Conservation (phyloP, 2,329 filamentous ascomycete genomes). For the Paracamarosporium sp. region DNA sequence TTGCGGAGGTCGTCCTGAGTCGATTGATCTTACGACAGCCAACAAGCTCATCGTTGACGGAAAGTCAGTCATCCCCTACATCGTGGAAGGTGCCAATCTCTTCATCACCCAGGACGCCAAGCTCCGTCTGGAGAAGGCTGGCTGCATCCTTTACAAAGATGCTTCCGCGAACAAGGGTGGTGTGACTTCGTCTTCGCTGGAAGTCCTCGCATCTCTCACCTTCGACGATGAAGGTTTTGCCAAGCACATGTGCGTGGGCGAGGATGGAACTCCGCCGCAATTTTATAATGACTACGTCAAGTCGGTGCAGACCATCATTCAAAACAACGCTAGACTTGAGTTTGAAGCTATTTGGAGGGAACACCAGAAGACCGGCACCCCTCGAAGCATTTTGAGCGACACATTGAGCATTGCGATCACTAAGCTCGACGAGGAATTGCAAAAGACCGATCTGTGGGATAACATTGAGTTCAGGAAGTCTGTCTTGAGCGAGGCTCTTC, state of each 20-base stretch:
- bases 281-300: slow-evolving; percentile 96
- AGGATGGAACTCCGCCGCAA: slow-evolving; percentile 78
- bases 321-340: slow-evolving; percentile 88
- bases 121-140: slow-evolving; percentile 91
- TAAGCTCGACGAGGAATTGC: slow-evolving; percentile 94
- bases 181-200: slow-evolving; percentile 94
- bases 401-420: slow-evolving; percentile 91
- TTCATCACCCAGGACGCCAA: slow-evolving; percentile 99
- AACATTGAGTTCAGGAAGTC: slow-evolving; percentile 78
- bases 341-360: slow-evolving; percentile 99
- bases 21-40: slow-evolving; percentile 89
- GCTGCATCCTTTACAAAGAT: slow-evolving; percentile 95
- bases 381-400: slow-evolving; percentile 89
- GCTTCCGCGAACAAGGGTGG: slow-evolving; percentile 98
- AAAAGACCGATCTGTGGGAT: slow-evolving; percentile 90
- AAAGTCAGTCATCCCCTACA: slow-evolving; percentile 87
- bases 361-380: slow-evolving; percentile 78
- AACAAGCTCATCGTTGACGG: slow-evolving; percentile 88
- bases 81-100: slow-evolving; percentile 96
- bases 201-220: slow-evolving; percentile 91
- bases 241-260: slow-evolving; percentile 88
- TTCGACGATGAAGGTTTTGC: slow-evolving; percentile 91
- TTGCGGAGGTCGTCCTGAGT: slow-evolving; percentile 94
- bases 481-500: slow-evolving; percentile 85
- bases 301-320: slow-evolving; percentile 88